A percentile compares a stretch with the other conserved stretches of the same genome.
These are phyloP conservation scores for Flaveria trinervia DNA, from an alignment of 129 eudicot genomes.

Conservation along the genomic window DNA sequence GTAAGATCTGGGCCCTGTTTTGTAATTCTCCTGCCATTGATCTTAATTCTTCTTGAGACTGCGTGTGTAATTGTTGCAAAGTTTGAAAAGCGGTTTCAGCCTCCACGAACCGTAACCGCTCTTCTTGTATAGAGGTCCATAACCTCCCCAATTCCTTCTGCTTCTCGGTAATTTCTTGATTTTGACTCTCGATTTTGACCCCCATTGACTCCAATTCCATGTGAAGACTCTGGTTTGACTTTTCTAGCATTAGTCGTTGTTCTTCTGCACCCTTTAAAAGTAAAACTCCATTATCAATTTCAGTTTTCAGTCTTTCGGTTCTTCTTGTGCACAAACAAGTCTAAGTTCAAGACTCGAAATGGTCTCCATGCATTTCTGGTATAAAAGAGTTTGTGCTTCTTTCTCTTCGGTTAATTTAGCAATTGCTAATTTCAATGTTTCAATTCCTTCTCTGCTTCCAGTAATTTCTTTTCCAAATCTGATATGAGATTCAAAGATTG, in stretches of 20 bases:
- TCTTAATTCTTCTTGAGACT: constrained; percentile 83
- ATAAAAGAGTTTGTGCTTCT: constrained; percentile 50
- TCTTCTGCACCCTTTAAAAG: constrained; percentile 73
- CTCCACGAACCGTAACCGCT: constrained; percentile 78
- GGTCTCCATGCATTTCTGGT: constrained; percentile 65
- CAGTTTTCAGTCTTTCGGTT: constrained; percentile 56
- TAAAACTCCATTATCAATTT: constrained; percentile 56
- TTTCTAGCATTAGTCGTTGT: constrained; percentile 56
- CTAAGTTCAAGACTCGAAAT: constrained; percentile 58
- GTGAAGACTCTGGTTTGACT: constrained; percentile 64
- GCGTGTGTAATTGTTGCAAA: constrained; percentile 70
- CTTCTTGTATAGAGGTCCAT: constrained; percentile 89
- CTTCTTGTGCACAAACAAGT: constrained; percentile 53
- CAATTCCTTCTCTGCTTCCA: constrained; percentile 64
- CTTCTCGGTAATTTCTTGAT: constrained; percentile 75
- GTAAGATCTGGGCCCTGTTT: constrained; percentile 50
- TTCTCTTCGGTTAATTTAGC: constrained; percentile 59
- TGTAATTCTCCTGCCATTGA: constrained; percentile 67
- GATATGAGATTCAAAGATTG: constrained; percentile 48
- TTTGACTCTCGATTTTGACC: constrained; percentile 57
- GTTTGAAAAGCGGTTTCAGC: constrained; percentile 90
- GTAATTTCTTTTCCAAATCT: constrained; percentile 59
- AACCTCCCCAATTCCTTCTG: constrained; percentile 90
- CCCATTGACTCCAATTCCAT: constrained; percentile 60
- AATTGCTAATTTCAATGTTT: constrained; percentile 50